A percentile compares a stretch with the other conserved stretches of the same genome.
Conservation (phyloP, 2,329 filamentous ascomycete species). For the Phialophora macrospora region DNA sequence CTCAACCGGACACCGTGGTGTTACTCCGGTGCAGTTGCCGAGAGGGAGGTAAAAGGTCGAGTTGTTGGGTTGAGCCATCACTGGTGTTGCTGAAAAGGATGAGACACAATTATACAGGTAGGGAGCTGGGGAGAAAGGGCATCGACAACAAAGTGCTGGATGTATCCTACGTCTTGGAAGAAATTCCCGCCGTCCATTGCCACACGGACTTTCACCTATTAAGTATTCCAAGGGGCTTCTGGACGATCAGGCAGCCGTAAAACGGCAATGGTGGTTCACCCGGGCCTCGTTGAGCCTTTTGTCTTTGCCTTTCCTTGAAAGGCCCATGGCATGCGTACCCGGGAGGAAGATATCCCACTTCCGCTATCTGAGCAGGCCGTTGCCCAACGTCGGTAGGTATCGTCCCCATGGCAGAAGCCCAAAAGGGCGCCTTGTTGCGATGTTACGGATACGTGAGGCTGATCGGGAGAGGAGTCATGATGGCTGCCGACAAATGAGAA, state of each 20-base stretch:
- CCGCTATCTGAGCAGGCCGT: not conserved
- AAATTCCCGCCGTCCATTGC: not conserved
- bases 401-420: not conserved
- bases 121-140: not conserved
- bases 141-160: not conserved
- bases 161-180: not conserved
- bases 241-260: conserved; percentile 11
- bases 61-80: conserved; percentile 21
- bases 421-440: not conserved
- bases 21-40: conserved; percentile 42
- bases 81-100: not conserved
- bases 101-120: not conserved
- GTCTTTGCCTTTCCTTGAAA: not conserved
- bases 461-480: conserved; percentile 1
- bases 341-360: no score
- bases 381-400: not conserved
- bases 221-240: not conserved
- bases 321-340: not conserved
- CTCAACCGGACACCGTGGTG: conserved; percentile 49
- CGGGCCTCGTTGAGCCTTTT: not conserved
- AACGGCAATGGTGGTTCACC: not conserved
- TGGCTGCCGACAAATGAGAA: not conserved
- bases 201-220: not conserved
- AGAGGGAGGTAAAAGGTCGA: conserved; percentile 23
- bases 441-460: not conserved